These are phyloP conservation scores for Puccinia sorghi DNA, from an alignment of 1,284 basidiomycete species.

Conservation along the genomic window DNA sequence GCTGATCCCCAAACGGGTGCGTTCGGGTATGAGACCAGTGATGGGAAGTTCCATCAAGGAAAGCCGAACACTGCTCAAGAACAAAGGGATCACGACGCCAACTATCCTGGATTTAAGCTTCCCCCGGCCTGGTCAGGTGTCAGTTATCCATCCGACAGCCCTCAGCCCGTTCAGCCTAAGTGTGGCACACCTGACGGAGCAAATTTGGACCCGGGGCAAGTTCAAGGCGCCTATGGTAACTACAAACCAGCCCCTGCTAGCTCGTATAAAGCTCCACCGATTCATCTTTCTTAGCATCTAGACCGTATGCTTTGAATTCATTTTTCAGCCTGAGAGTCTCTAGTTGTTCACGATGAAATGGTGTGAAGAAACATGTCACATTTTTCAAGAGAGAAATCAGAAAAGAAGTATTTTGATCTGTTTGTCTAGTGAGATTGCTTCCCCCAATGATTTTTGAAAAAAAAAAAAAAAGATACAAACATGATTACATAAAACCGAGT, in stretches of 20 bases:
- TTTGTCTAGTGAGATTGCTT: too few species aligned
- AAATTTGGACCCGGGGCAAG: conserved; percentile 34
- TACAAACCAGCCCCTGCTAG: conserved; percentile 33
- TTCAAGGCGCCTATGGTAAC: conserved; percentile 20
- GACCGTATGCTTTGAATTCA: not conserved
- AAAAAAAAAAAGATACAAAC: too few species aligned
- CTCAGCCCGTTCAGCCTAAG: conserved; percentile 11
- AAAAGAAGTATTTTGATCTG: too few species aligned
- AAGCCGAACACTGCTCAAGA: not conserved
- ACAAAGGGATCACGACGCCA: conserved; percentile 20
- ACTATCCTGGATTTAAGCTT: conserved; percentile 22
- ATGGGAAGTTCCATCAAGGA: conserved; percentile 39
- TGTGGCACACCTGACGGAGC: conserved; percentile 16
- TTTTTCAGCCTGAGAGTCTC: too few species aligned
- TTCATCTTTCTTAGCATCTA: not conserved
- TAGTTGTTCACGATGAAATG: too few species aligned
- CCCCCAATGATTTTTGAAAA: too few species aligned
- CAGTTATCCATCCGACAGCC: not conserved
- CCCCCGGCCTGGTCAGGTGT: conserved; percentile 16
- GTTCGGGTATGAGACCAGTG: conserved; percentile 28
- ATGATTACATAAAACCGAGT: too few species aligned
- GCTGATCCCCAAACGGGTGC: conserved; percentile 22
- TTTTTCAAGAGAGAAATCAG: too few species aligned
- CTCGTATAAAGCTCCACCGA: conserved; percentile 14
- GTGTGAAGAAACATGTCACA: too few species aligned